Evolutionary conservation across 2,329 filamentous ascomycete species (phyloP).

Genomic region (Ceratocystis alfenasii): DNA sequence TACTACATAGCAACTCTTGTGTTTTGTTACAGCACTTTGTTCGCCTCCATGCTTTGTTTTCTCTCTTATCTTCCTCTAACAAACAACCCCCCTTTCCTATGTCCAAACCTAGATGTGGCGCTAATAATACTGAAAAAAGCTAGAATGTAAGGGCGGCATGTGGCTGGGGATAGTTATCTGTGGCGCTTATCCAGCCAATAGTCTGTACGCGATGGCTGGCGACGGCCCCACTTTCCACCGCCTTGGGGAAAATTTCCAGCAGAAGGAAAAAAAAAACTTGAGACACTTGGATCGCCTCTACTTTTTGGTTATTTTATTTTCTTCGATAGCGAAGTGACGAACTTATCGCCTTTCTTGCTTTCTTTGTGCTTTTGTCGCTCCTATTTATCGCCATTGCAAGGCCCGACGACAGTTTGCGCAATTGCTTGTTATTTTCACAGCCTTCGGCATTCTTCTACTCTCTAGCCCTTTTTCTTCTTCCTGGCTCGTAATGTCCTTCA

Average conservation of each 20-base stretch:
- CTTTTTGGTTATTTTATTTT: conserved; percentile 9
- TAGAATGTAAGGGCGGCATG: neutral
- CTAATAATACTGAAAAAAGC: neutral
- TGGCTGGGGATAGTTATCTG: conserved; percentile 14
- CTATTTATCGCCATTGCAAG: neutral
- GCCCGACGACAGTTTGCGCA: conserved; percentile 5
- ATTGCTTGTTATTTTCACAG: neutral
- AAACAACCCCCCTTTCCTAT: neutral
- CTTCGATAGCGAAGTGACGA: conserved; percentile 2
- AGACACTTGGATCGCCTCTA: conserved; percentile 17
- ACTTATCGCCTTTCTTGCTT: conserved; percentile 16
- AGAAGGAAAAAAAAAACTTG: conserved; percentile 21
- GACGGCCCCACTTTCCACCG: conserved; percentile 22
- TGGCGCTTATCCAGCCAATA: conserved; percentile 22
- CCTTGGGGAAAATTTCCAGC: conserved; percentile 20
- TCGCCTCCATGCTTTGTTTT: too few species aligned
- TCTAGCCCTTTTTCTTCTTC: conserved; percentile 5
- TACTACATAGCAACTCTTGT: too few species aligned
- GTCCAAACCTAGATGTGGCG: neutral
- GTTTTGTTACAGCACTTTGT: too few species aligned
- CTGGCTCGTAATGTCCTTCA: conserved; percentile 31
- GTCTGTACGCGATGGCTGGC: conserved; percentile 1
- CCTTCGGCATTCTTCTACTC: neutral
- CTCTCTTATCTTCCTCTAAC: too few species aligned
- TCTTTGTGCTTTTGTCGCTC: neutral